These are phyloP conservation scores for Zygoascus bituminiphila DNA, from an alignment of 805 yeast genomes.

Conservation along the genomic window DNA sequence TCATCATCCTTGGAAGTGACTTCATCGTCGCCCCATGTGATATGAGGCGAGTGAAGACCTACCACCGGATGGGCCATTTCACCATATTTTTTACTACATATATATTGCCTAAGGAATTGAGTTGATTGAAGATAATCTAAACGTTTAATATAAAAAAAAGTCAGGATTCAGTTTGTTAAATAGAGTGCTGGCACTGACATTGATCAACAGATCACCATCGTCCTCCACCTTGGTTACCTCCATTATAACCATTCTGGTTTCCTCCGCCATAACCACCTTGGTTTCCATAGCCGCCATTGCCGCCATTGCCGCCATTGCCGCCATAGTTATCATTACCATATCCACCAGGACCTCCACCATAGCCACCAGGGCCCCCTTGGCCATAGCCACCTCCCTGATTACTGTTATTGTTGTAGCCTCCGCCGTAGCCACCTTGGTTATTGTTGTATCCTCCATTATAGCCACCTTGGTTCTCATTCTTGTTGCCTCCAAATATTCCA, in stretches of 20 bases:
- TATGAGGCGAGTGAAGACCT: too few species aligned
- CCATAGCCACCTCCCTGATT: slow-evolving; percentile 12
- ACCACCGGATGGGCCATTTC: too few species aligned
- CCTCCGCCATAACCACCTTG: slow-evolving; percentile 13
- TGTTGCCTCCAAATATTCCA: slow-evolving; percentile 1
- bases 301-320: not conserved
- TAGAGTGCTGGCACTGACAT: too few species aligned
- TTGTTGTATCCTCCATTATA: slow-evolving; percentile 14
- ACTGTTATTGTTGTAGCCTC: slow-evolving; percentile 8
- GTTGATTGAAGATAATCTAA: too few species aligned
- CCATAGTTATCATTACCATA: not conserved
- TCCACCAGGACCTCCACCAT: slow-evolving; percentile 22
- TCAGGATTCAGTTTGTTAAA: too few species aligned
- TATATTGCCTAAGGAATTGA: too few species aligned
- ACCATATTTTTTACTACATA: too few species aligned
- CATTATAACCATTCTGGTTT: not conserved
- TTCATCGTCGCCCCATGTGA: too few species aligned
- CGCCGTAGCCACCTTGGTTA: slow-evolving; percentile 5
- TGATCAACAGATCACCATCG: not conserved
- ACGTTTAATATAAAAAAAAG: too few species aligned
- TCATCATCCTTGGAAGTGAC: too few species aligned
- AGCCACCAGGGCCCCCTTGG: slow-evolving; percentile 13
- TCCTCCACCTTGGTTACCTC: not conserved
- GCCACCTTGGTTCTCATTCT: slow-evolving; percentile 12
- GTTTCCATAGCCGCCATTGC: slow-evolving; percentile 5